These are phyloP conservation scores for Atkinsonella hypoxylon DNA, from an alignment of 2,329 filamentous ascomycete species.

Conservation along the genomic window DNA sequence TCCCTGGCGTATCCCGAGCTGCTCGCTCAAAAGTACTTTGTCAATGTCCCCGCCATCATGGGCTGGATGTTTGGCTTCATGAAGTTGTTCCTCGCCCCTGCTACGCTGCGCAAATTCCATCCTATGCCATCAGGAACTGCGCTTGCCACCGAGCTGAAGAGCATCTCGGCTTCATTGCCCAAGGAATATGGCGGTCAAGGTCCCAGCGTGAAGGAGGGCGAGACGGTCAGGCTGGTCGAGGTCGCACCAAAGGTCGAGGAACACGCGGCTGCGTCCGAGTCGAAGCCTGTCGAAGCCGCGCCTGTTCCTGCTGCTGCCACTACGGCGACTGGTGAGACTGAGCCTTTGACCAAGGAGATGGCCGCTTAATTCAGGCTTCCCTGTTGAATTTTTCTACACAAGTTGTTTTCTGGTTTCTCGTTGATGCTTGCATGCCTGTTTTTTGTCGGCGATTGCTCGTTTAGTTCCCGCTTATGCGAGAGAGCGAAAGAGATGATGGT, in stretches of 20 bases:
- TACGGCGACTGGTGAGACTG: conserved; percentile 5
- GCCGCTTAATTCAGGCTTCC: background rate
- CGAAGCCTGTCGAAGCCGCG: background rate
- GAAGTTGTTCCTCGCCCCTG: conserved; percentile 62
- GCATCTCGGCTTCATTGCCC: conserved; percentile 54
- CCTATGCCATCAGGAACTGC: conserved; percentile 62
- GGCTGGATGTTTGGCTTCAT: conserved; percentile 70
- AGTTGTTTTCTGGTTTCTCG: background rate
- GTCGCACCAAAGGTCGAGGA: conserved; percentile 3
- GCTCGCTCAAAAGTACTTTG: conserved; percentile 77
- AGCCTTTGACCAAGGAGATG: conserved; percentile 4
- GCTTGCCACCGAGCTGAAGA: conserved; percentile 48
- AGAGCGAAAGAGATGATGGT: background rate
- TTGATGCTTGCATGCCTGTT: background rate
- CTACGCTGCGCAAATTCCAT: conserved; percentile 70
- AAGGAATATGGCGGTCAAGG: conserved; percentile 70
- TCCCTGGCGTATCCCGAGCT: conserved; percentile 80
- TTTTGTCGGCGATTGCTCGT: background rate
- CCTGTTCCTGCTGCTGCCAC: background rate
- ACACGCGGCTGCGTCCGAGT: conserved; percentile 5
- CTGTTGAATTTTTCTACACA: background rate
- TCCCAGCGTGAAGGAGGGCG: conserved; percentile 25
- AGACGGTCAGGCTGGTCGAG: conserved; percentile 19
- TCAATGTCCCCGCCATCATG: conserved; percentile 88
- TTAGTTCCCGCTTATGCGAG: background rate